Evolutionary conservation across 73 alveolate species (phyloP).

Genomic region (Tetrahymena borealis): DNA sequence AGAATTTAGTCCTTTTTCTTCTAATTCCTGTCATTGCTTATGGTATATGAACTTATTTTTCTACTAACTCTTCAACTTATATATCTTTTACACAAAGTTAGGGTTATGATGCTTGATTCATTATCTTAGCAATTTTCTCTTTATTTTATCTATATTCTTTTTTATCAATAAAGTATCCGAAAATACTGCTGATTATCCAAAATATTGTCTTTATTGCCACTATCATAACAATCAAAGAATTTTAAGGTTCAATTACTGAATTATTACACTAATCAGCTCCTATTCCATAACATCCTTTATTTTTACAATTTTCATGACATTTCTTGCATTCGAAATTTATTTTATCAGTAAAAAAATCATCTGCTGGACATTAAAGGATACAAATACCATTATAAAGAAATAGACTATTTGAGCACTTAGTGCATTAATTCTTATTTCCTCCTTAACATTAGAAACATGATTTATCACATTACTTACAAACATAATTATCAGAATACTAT

Average conservation of each 20-base stretch:
- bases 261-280: not conserved
- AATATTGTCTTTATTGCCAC: not conserved
- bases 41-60: too few relatives aligned
- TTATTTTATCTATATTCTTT: not conserved
- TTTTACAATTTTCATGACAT: not conserved
- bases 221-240: not conserved
- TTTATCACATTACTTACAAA: not conserved
- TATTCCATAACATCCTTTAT: not conserved
- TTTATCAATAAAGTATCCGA: not conserved
- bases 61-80: too few relatives aligned
- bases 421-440: not conserved
- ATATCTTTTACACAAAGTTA: too few relatives aligned
- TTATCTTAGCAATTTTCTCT: not conserved
- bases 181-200: not conserved
- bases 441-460: not conserved
- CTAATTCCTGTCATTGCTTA: too few relatives aligned
- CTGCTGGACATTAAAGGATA: not conserved
- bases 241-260: not conserved
- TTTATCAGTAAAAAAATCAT: not conserved
- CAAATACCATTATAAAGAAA: not conserved
- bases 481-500: not conserved
- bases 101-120: too few relatives aligned
- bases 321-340: not conserved
- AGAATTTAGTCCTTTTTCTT: too few relatives aligned
- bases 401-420: not conserved